A percentile compares a stretch with the other conserved stretches of the same genome.
These are phyloP conservation scores for Phlyctochytrium arcticum DNA, from an alignment of 192 early-diverging fungal genomes.

Conservation along the genomic window DNA sequence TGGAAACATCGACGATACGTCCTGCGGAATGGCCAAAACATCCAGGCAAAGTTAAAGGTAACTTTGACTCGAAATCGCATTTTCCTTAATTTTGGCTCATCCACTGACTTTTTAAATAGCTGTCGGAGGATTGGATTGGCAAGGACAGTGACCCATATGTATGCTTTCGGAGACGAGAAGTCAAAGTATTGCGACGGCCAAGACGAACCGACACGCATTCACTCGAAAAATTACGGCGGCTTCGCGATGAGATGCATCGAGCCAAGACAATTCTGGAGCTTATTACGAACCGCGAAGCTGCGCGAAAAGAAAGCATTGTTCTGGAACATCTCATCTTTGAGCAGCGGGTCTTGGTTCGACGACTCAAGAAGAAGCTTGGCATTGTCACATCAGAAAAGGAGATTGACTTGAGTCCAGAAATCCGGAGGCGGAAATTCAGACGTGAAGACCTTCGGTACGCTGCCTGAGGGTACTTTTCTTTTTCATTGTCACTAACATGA, in stretches of 20 bases:
- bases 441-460: slow-evolving; percentile 39
- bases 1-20: slow-evolving; percentile 51
- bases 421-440: slow-evolving; percentile 23
- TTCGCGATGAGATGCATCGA: slow-evolving; percentile 75
- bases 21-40: slow-evolving; percentile 37
- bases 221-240: slow-evolving; percentile 76
- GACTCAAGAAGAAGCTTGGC: slow-evolving; percentile 63
- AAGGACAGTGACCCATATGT: slow-evolving; percentile 89
- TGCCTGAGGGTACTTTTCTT: not conserved
- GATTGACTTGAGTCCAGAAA: slow-evolving; percentile 33
- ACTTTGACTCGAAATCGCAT: slow-evolving; percentile 1
- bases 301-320: slow-evolving; percentile 66
- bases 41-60: slow-evolving; percentile 59
- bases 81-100: not conserved
- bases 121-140: slow-evolving; percentile 50
- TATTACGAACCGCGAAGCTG: slow-evolving; percentile 72
- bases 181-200: slow-evolving; percentile 81
- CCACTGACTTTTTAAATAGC: slow-evolving; percentile 1
- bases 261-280: slow-evolving; percentile 76
- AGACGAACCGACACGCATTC: slow-evolving; percentile 80
- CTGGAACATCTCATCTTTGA: slow-evolving; percentile 78
- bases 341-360: slow-evolving; percentile 56
- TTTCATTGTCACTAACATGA: not conserved
- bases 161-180: slow-evolving; percentile 94
- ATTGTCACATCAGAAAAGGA: slow-evolving; percentile 54